Conservation (phyloP, 441 rosid species). For the Adansonia gregorii region DNA sequence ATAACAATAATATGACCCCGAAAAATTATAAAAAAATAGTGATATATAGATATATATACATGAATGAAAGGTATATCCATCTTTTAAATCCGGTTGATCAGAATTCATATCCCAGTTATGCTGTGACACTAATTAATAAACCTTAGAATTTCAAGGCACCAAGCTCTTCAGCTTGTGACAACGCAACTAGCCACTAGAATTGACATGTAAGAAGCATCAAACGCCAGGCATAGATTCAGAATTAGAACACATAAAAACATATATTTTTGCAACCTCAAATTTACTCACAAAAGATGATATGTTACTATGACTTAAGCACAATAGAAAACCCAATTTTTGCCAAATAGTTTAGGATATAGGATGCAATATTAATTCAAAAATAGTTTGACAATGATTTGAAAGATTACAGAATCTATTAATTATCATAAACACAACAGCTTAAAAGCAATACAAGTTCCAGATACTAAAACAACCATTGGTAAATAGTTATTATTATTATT, state of each 20-base stretch:
- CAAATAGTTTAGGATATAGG: background rate
- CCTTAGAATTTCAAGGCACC: background rate
- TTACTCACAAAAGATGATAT: conserved; percentile 22
- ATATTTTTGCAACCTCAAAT: background rate
- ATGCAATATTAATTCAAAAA: background rate
- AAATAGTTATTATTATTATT: too few species aligned
- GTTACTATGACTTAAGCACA: background rate
- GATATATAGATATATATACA: too few species aligned
- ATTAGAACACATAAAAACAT: background rate
- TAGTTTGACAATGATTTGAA: background rate
- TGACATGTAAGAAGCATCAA: background rate
- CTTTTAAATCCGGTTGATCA: too few species aligned
- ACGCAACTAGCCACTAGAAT: background rate
- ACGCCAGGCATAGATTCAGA: background rate
- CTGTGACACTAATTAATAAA: background rate
- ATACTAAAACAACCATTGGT: too few species aligned
- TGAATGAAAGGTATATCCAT: too few species aligned
- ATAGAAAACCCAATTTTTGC: background rate
- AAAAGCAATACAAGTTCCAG: too few species aligned
- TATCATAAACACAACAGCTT: background rate
- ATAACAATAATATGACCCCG: too few species aligned
- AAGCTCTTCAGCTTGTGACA: background rate
- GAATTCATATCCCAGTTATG: too few species aligned
- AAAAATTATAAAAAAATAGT: too few species aligned
- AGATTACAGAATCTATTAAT: background rate